Percentiles rank a stretch among this genome's conserved stretches.
Evolutionary conservation across 805 yeast genomes (phyloP).

Genomic region (Candida oleophila): DNA sequence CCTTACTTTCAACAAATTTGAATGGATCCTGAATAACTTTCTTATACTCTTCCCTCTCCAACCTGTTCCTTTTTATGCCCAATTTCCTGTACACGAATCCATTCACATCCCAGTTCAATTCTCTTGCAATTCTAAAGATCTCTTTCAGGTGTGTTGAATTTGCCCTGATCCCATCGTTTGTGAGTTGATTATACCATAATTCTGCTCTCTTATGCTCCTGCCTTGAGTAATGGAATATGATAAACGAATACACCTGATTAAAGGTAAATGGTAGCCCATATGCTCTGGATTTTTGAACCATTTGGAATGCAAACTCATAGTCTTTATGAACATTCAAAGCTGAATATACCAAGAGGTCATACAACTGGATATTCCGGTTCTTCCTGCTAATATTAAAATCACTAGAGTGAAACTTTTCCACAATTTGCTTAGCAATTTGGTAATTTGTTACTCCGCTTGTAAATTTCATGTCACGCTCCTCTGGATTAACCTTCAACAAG

Average conservation of each 20-base stretch:
- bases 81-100: constrained; percentile 31
- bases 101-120: constrained; percentile 33
- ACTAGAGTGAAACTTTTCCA: constrained; percentile 19
- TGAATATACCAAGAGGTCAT: constrained; percentile 31
- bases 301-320: constrained; percentile 29
- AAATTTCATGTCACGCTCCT: constrained; percentile 16
- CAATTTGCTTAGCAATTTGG: constrained; percentile 26
- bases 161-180: constrained; percentile 29
- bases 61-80: constrained; percentile 21
- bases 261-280: constrained; percentile 34
- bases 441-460: constrained; percentile 12
- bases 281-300: constrained; percentile 24
- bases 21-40: constrained; percentile 18
- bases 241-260: constrained; percentile 39
- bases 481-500: constrained; percentile 22
- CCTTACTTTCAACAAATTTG: constrained; percentile 4
- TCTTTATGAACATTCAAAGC: constrained; percentile 33
- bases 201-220: constrained; percentile 31
- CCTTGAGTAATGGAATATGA: constrained; percentile 32
- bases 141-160: constrained; percentile 26
- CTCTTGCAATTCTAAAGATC: constrained; percentile 32
- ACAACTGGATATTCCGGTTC: constrained; percentile 19
- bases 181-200: constrained; percentile 36
- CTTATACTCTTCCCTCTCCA: constrained; percentile 16
- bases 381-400: constrained; percentile 11